Evolutionary conservation across 345 rosid species (phyloP), one percentile per base, ranked within the genome.

Genomic region (Sonneratia alba): DNA sequence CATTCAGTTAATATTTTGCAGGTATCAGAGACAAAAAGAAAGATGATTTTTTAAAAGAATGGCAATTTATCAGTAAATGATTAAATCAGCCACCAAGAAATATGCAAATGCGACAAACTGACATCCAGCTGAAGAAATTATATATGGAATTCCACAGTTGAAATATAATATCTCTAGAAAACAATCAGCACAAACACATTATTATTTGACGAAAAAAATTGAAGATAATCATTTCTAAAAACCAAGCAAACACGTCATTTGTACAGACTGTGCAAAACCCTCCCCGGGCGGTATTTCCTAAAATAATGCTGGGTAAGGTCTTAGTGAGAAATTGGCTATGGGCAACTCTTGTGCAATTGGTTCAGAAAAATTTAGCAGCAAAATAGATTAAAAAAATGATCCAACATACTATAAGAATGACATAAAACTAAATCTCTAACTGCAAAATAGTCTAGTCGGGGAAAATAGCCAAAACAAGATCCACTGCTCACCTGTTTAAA

Each of bases 401-500:
- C 13, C 51, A 47, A 10, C 13, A 9, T 13, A 47, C 51, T 47
- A 47, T 47, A 47, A 47, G 15, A 47, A 9, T 47, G 13, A 47
- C 15, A 13, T 47, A 47, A 47, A 47, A 47, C 13, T 47, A 47
- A 9, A 13, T 47, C 2, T 47, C 51, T 47, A 47, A 10, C 8
- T 10, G 13, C 51, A 9, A 47, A 8, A 4, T 4, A 4, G 43
- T 40, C 15, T 47, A 13, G 51, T 47, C 15, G 15, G 51, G 43
- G 9, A 13, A 47, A 47, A 47, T 47, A 9, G 51, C 51, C 51
- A 8, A 34, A 40, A 73, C 43, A 82, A 67, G 74, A 74, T 69
- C 71, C 32, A 72, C 47, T 53, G 51, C 83, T 82, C 70, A 96
- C 99, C 97, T 96, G 99, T 80, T 88, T 89, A 81, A 96, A 96